phyloP scores from a whole-genome alignment of 306 rosid genomes.

The Herpetospermum pedunculosum region DNA sequence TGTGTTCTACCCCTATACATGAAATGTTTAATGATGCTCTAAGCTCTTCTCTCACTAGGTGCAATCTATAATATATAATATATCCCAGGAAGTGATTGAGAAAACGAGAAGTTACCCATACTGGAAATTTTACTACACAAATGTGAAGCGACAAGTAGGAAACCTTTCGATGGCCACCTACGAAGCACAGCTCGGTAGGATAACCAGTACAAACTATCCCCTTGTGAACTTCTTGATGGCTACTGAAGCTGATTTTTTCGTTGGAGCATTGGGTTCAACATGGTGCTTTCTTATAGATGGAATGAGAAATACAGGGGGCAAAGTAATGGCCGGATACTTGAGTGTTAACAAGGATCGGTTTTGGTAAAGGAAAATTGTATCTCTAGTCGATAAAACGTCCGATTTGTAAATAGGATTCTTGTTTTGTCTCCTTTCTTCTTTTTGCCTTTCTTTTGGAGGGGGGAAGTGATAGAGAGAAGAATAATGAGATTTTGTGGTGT shows the following conservation, averaged over 20 bases:
- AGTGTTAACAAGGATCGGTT: constrained; percentile 91
- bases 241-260: constrained; percentile 63
- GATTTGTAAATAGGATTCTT: not conserved
- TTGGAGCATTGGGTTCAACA: constrained; percentile 88
- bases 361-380: constrained; percentile 33
- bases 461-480: not conserved
- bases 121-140: constrained; percentile 64
- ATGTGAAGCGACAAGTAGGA: constrained; percentile 47
- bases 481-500: not conserved
- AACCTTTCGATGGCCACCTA: constrained; percentile 57
- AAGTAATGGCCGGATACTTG: constrained; percentile 86
- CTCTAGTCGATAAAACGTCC: not conserved
- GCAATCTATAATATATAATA: not conserved
- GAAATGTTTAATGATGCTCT: not conserved
- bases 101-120: constrained; percentile 31
- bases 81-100: constrained; percentile 57
- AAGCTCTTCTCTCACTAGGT: not conserved
- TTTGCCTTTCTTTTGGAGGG: not conserved
- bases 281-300: constrained; percentile 94
- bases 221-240: constrained; percentile 94
- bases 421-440: not conserved
- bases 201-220: constrained; percentile 76
- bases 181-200: constrained; percentile 68
- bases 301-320: constrained; percentile 94
- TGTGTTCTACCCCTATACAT: not conserved